A percentile compares a stretch with the other conserved stretches of the same genome.
Evolutionary conservation across 2,329 filamentous ascomycete genomes (phyloP).

Genomic region (Chrysoporthe austroafricana): DNA sequence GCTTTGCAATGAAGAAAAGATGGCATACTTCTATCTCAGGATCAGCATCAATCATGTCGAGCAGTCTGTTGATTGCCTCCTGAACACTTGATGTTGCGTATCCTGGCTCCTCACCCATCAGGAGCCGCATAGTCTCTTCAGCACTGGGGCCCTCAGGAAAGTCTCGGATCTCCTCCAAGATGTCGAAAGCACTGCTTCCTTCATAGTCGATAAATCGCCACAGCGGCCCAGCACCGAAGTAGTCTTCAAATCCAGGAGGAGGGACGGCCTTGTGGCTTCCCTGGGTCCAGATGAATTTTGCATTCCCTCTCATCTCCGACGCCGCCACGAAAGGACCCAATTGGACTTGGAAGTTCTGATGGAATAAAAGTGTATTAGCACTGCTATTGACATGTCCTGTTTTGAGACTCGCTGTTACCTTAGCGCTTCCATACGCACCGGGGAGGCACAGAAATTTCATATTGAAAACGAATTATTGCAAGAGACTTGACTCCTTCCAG

Average conservation of each 20-base stretch:
- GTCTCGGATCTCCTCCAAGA: slow-evolving; percentile 56
- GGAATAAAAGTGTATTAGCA: background rate
- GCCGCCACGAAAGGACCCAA: slow-evolving; percentile 24
- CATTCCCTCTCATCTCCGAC: slow-evolving; percentile 13
- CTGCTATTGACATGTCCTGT: background rate
- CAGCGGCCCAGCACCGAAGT: slow-evolving; percentile 29
- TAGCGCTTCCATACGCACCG: slow-evolving; percentile 60
- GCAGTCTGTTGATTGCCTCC: slow-evolving; percentile 39
- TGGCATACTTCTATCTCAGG: slow-evolving; percentile 23
- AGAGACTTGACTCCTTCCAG: background rate
- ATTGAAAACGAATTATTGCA: slow-evolving; percentile 30
- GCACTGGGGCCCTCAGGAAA: slow-evolving; percentile 48
- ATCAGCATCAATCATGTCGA: slow-evolving; percentile 21
- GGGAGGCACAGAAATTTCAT: slow-evolving; percentile 64
- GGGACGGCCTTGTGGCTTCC: slow-evolving; percentile 22
- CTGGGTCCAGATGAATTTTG: slow-evolving; percentile 28
- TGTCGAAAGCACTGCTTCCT: slow-evolving; percentile 37
- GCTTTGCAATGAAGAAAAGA: background rate
- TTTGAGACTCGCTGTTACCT: slow-evolving; percentile 38
- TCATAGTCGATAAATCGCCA: slow-evolving; percentile 31
- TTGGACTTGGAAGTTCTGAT: slow-evolving; percentile 29
- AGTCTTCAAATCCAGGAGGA: slow-evolving; percentile 30
- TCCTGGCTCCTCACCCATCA: slow-evolving; percentile 46
- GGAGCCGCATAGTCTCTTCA: slow-evolving; percentile 59
- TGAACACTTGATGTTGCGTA: slow-evolving; percentile 42